These are phyloP conservation scores for Rhinocladiella mackenziei DNA, from an alignment of 2,329 filamentous ascomycete genomes.

Conservation along the genomic window DNA sequence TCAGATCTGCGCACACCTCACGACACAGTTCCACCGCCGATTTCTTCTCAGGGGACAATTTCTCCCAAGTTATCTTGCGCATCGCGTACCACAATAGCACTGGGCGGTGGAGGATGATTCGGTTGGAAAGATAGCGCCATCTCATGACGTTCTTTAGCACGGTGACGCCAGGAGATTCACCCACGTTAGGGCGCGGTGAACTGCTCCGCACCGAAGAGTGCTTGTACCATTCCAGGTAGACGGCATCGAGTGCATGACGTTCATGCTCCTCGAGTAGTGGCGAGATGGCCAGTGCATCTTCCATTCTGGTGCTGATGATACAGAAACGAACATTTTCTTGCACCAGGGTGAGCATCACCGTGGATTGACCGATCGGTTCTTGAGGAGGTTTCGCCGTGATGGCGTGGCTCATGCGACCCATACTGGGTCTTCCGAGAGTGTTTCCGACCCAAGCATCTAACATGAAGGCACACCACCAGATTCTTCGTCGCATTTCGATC, in stretches of 20 bases:
- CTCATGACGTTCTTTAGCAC: conserved; percentile 58
- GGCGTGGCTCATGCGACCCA: conserved; percentile 64
- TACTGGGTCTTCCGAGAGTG: conserved; percentile 65
- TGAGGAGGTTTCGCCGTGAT: conserved; percentile 63
- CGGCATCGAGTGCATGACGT: conserved; percentile 61
- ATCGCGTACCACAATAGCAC: conserved; percentile 64
- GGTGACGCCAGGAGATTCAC: conserved; percentile 17
- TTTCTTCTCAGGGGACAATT: conserved; percentile 58
- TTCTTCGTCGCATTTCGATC: conserved; percentile 60
- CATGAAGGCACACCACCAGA: conserved; percentile 73
- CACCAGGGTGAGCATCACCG: conserved; percentile 14
- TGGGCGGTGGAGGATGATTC: conserved; percentile 70
- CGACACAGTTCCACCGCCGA: conserved; percentile 65
- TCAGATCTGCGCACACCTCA: conserved; percentile 64
- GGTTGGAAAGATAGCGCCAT: conserved; percentile 75
- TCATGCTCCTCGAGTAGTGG: conserved; percentile 65
- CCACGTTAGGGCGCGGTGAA: conserved; percentile 58
- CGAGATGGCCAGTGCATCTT: conserved; percentile 68
- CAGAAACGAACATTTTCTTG: conserved; percentile 74
- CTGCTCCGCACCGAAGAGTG: conserved; percentile 60
- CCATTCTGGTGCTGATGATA: conserved; percentile 72
- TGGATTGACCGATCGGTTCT: conserved; percentile 42
- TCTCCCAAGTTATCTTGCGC: conserved; percentile 49
- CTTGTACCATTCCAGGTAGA: conserved; percentile 69
- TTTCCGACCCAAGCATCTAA: conserved; percentile 71